Conservation (phyloP, 2,329 filamentous ascomycete species). For the Neoascochyta sp. region DNA sequence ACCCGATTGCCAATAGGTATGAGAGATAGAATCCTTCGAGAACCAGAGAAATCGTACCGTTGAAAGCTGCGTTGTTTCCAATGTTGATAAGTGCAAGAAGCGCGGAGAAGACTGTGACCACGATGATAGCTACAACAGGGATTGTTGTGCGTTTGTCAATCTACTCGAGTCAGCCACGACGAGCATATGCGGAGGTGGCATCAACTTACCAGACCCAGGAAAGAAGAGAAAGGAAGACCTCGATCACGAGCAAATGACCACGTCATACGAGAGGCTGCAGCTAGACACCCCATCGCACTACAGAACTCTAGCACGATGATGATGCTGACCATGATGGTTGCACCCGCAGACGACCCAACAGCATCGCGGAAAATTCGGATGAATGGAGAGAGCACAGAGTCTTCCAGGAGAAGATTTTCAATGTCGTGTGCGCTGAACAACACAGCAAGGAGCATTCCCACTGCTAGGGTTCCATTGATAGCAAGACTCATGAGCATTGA, state of each 20-base stretch:
- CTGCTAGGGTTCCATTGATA: conserved; percentile 42
- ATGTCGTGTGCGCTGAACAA: conserved; percentile 40
- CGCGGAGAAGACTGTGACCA: conserved; percentile 44
- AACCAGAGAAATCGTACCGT: conserved; percentile 35
- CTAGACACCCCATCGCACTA: conserved; percentile 41
- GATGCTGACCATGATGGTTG: conserved; percentile 48
- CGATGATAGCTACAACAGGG: conserved; percentile 48
- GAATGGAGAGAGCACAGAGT: conserved; percentile 40
- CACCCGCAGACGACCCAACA: conserved; percentile 36
- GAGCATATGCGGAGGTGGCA: too few relatives aligned
- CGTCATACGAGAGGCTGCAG: conserved; percentile 43
- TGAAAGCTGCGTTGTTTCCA: conserved; percentile 43
- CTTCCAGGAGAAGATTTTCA: conserved; percentile 13
- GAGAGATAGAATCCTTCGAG: conserved; percentile 38
- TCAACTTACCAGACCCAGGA: conserved; percentile 27
- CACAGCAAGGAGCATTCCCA: conserved; percentile 43
- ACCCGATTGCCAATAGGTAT: conserved; percentile 31
- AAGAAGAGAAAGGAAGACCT: conserved; percentile 40
- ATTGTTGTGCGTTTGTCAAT: conserved; percentile 36
- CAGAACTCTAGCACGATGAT: conserved; percentile 42
- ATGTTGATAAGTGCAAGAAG: conserved; percentile 53
- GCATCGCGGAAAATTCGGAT: conserved; percentile 49
- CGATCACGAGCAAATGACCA: conserved; percentile 46
- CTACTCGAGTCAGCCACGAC: conserved; percentile 15
- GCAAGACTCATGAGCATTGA: conserved; percentile 44